Base-by-base conservation (phyloP, 805 yeast species). In the Saccharomyces kudriavzevii region DNA sequence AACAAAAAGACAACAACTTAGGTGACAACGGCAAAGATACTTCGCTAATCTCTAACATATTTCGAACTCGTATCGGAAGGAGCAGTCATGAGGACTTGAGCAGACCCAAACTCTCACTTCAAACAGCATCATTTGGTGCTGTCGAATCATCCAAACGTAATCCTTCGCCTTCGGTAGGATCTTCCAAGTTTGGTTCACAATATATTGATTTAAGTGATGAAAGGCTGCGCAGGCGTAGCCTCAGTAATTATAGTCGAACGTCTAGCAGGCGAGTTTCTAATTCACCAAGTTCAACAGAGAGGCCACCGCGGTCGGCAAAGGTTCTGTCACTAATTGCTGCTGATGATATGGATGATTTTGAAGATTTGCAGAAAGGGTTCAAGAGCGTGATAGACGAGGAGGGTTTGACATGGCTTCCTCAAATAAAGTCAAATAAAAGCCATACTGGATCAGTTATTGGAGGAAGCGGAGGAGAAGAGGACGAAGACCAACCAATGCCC, bases 291-390 rank as follows among this genome's bases (percentile, higher is more conserved):
- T 31, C 56, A 11, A 54, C 56, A 13, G 60, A 58, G 28, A 54
- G 53, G 22, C 58, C 61, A 4, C 62, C 63, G 1, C 57, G 62
- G 40, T 60, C 69, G 11, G 67, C 68, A 26, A 62, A 58, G 45
- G 66, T 66, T 5, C 48, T 66, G 20, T 66, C 71, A 1, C 60
- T 58, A 29, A 60, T 68, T 29, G 68, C 56, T 13, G 67, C 65
- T 1, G 70, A 66, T 30, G 70, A 68, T 53, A 57, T 66, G 60
- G 66, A 65, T 49, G 72, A 68, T 31, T 68, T 65, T 54, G 58
- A 63, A 48, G 66, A 64, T 55, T 52, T 68, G 24, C 70, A 68
- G 49, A 65, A 66, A 31, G 70, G 60, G 20, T 66, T 68, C 47
- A 51, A 58, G 45, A 56, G 58, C 49, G 67, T 63, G 8, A 52